A percentile compares a stretch with the other conserved stretches of the same genome.
Conservation (phyloP, 306 rosid species). For the Psophocarpus tetragonolobus region DNA sequence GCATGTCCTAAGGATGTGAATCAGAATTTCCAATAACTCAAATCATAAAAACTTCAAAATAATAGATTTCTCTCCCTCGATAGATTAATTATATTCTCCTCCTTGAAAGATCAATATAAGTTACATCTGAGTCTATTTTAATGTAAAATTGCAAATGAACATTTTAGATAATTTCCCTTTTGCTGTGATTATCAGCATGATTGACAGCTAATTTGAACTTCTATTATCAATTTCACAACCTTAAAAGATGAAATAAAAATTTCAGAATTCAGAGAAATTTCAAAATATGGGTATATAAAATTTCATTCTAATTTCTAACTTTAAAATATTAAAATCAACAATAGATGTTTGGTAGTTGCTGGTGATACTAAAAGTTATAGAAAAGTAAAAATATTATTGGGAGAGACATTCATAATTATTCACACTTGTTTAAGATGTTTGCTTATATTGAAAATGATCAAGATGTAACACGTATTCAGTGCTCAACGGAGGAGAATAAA, state of each 20-base stretch:
- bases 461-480: not conserved
- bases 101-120: not conserved
- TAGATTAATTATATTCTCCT: not conserved
- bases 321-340: not conserved
- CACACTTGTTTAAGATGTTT: not conserved
- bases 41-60: not conserved
- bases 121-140: not conserved
- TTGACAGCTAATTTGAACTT: not conserved
- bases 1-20: not conserved
- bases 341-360: not conserved
- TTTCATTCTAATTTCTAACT: not conserved
- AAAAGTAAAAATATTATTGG: not conserved
- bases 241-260: not conserved
- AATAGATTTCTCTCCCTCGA: not conserved
- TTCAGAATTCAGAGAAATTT: not conserved
- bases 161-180: not conserved
- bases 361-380: not conserved
- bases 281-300: not conserved
- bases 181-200: not conserved
- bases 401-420: not conserved
- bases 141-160: not conserved
- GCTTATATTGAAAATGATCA: not conserved
- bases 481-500: too few species aligned
- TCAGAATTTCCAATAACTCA: constrained; percentile 2
- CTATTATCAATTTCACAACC: not conserved